Conservation (phyloP, 306 rosid genomes). For the Trichosanthes cucumerina region DNA sequence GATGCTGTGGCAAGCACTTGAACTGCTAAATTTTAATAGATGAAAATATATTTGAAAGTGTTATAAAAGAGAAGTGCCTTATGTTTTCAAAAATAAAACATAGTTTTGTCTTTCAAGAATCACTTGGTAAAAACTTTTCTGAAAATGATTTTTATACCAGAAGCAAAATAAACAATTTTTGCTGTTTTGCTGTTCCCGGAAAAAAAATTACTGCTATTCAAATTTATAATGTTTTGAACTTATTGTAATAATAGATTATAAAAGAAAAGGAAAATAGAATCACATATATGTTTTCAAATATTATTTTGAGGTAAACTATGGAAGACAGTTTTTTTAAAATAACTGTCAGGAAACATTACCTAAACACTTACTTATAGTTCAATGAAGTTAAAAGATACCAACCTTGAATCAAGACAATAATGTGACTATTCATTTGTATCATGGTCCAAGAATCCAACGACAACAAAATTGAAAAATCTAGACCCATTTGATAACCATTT, state of each 20-base stretch:
- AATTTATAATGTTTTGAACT: neutral
- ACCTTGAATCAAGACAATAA: neutral
- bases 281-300: neutral
- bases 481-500: too few relatives aligned
- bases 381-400: neutral
- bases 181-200: neutral
- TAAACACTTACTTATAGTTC: neutral
- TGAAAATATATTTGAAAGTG: neutral
- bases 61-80: neutral
- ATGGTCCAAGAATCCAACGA: neutral
- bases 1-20: neutral
- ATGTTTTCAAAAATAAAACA: neutral
- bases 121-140: neutral
- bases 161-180: neutral
- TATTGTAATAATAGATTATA: neutral
- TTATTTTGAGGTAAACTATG: neutral
- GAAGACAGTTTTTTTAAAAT: neutral
- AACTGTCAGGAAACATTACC: neutral
- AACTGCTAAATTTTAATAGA: neutral
- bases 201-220: neutral
- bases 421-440: neutral
- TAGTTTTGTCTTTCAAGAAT: neutral
- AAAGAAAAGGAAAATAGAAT: neutral
- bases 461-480: neutral
- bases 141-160: neutral